Percentiles rank a stretch among this genome's conserved stretches.
These are phyloP conservation scores for Lodderomyces parapsilosis DNA, from an alignment of 1,139 yeast species.

Conservation along the genomic window DNA sequence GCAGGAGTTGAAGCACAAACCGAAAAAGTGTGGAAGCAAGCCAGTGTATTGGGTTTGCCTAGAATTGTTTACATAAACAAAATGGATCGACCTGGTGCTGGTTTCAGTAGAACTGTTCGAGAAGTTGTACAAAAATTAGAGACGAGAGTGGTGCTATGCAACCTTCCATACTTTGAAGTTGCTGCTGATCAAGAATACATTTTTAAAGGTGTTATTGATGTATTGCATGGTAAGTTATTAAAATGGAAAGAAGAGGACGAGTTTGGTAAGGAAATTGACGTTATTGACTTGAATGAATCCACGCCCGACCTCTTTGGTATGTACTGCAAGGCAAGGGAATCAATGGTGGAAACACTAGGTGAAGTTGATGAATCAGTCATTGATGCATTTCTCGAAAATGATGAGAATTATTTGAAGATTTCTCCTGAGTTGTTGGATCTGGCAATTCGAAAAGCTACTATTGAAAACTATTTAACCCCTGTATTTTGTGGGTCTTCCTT, in stretches of 20 bases:
- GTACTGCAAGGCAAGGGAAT: constrained; percentile 60
- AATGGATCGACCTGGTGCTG: constrained; percentile 97
- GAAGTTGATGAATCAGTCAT: constrained; percentile 77
- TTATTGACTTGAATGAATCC: constrained; percentile 38
- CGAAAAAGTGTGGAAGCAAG: constrained; percentile 94
- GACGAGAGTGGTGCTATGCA: constrained; percentile 71
- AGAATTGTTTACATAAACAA: constrained; percentile 80
- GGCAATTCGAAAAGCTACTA: constrained; percentile 65
- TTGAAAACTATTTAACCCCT: constrained; percentile 63
- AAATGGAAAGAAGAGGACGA: constrained; percentile 55
- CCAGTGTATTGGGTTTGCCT: constrained; percentile 66
- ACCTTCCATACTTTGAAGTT: constrained; percentile 67
- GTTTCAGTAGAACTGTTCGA: constrained; percentile 83
- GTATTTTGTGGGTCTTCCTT: constrained; percentile 93
- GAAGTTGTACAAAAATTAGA: constrained; percentile 79
- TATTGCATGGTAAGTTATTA: constrained; percentile 63
- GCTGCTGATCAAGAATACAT: constrained; percentile 39
- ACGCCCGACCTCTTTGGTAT: constrained; percentile 44
- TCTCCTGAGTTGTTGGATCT: constrained; percentile 49
- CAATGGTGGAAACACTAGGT: constrained; percentile 79
- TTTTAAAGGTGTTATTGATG: constrained; percentile 83
- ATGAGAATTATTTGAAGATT: constrained; percentile 66
- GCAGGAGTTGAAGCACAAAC: constrained; percentile 99
- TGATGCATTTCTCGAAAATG: constrained; percentile 71
- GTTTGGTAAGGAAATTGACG: constrained; percentile 57